Evolutionary conservation across 176 grass and related monocot species (phyloP), one percentile per base, ranked within the genome.

Genomic region (Cenchrus purpureus): DNA sequence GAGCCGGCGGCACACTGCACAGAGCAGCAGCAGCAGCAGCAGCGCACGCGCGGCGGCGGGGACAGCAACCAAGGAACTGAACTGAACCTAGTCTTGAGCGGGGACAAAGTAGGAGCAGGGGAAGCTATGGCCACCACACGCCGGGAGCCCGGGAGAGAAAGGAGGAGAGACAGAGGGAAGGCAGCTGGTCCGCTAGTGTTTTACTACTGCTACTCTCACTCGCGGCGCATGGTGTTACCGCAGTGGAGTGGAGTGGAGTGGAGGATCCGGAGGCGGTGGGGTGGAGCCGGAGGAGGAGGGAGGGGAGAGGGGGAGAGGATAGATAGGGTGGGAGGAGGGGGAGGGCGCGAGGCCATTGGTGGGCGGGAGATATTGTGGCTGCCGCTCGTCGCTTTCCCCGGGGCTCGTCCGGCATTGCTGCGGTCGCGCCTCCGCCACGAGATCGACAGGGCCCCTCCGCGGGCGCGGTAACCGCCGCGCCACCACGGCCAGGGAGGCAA

Each of bases 291-390:
- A 12, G 13, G 17, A 61, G 73, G 81, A 71, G 67, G 73, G 81
- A 71, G 89, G 87, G 54, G 52, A 16, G 15, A 6, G 29, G 6
- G 66, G 52, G 81, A 65, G 87, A 88, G 78, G 92, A 94, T 92
- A 92, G 22, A 25, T 25, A 25, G 86, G 90, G 82, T 86, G 60
- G 63, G 59, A 44, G 68, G 55, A 45, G 67, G 19, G 71, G 53
- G 90, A 67, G 75, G 67, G 87, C 82, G 89, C 77, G 74, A 82
- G 51, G 93, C 78, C 86, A 98, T 95, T 98, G 97, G 93, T 82
- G 67, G 82, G 84, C 83, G 81, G 77, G 22, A 99, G 93, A 99
- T 94, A 94, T 90, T 91, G 29, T 72, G 71, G 83, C 66, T 56
- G 79, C 17, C 62, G 32, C 74, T 65, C 40, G 37, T 73, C 40